Percentiles rank a stretch among this genome's conserved stretches.
Conservation (phyloP, 129 eudicot species). For the Chrysanthemum makinoi region DNA sequence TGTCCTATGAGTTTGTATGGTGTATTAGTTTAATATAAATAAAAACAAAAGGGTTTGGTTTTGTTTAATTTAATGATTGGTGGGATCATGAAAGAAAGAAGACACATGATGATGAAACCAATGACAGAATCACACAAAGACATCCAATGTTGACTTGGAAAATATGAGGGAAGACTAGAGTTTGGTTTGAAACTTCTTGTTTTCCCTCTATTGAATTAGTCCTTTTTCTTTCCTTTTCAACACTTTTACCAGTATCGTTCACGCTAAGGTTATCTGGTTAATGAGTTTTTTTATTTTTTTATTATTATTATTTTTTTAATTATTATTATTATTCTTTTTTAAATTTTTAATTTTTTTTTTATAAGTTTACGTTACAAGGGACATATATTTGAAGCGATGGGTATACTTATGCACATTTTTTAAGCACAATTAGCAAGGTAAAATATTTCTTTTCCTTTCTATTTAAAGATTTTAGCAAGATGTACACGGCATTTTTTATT, state of each 20-base stretch:
- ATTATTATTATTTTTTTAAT: no score
- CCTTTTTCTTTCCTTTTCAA: background rate
- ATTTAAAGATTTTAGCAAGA: no score
- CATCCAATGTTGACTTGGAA: constrained; percentile 6
- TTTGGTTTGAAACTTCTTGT: background rate
- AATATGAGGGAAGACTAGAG: background rate
- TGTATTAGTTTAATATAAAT: background rate
- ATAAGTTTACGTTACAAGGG: no score
- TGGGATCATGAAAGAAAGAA: background rate
- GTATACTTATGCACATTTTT: no score
- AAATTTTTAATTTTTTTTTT: no score
- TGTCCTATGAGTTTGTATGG: background rate
- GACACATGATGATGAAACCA: background rate
- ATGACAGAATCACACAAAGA: background rate
- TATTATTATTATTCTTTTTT: no score
- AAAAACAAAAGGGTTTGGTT: background rate
- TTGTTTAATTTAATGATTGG: background rate
- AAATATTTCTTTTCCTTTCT: no score
- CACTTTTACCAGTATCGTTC: background rate
- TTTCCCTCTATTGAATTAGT: background rate
- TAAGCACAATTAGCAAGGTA: no score
- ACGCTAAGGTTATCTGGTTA: no score
- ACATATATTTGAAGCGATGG: no score
- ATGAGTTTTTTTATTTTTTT: no score
- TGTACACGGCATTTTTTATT: no score